phyloP scores from a whole-genome alignment of 306 rosid species.

The Ammopiptanthus mongolicus region DNA sequence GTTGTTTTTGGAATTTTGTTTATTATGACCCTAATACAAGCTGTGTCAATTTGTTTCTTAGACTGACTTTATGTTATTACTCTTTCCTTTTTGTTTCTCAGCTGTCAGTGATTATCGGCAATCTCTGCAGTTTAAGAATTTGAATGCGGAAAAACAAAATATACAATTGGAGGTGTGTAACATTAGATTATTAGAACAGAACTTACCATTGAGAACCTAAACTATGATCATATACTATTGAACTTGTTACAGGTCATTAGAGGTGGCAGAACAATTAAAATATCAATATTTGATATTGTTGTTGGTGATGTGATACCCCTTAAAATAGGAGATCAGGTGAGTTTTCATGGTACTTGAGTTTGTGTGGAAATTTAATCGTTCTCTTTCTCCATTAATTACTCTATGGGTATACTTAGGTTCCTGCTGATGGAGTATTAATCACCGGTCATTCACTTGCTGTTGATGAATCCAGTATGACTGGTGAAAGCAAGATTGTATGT shows the following conservation, averaged over 20 bases:
- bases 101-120: conserved; percentile 94
- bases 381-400: not conserved
- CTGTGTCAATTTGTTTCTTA: not conserved
- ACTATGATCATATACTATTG: conserved; percentile 1
- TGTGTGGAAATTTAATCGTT: not conserved
- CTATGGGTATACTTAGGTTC: conserved; percentile 49
- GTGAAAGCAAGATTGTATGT: conserved; percentile 96
- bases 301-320: conserved; percentile 97
- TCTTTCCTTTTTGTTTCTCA: conserved; percentile 31
- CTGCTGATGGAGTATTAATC: conserved; percentile 91
- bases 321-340: conserved; percentile 93
- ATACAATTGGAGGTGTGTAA: conserved; percentile 81
- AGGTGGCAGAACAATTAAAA: conserved; percentile 69
- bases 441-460: conserved; percentile 83
- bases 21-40: conserved; percentile 5
- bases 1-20: not conserved
- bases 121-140: conserved; percentile 90
- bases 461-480: conserved; percentile 99
- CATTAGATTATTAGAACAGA: conserved; percentile 4
- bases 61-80: conserved; percentile 19
- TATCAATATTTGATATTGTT: conserved; percentile 87
- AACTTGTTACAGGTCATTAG: conserved; percentile 64
- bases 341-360: conserved; percentile 23
- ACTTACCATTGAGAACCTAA: conserved; percentile 9
- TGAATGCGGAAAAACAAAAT: conserved; percentile 83